These are phyloP conservation scores for Cladosporium sp. DNA, from an alignment of 2,329 filamentous ascomycete genomes.

Conservation along the genomic window DNA sequence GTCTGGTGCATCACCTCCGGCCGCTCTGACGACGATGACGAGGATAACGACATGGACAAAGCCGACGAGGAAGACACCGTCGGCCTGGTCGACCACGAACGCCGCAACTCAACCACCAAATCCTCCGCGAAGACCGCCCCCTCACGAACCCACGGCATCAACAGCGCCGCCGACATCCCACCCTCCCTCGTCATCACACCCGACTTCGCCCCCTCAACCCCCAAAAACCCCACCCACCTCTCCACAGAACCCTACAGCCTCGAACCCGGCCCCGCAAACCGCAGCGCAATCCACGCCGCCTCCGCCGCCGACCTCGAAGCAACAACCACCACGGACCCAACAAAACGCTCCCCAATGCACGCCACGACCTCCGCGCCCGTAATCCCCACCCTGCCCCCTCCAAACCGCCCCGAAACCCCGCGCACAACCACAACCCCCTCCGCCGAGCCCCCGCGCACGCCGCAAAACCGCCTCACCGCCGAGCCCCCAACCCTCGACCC, in stretches of 20 bases:
- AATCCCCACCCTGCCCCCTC: slow-evolving; percentile 14
- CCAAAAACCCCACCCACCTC: slow-evolving; percentile 16
- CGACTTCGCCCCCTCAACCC: slow-evolving; percentile 16
- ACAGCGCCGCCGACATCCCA: slow-evolving; percentile 3
- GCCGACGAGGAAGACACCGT: slow-evolving; percentile 36
- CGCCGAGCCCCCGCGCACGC: slow-evolving; percentile 8
- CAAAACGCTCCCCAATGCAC: slow-evolving; percentile 26
- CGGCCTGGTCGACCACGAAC: slow-evolving; percentile 36
- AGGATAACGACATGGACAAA: slow-evolving; percentile 29
- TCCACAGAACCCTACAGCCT: not conserved
- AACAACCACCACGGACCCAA: slow-evolving; percentile 14
- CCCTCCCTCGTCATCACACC: slow-evolving; percentile 21
- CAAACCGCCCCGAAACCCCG: slow-evolving; percentile 21
- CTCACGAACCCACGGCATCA: not conserved
- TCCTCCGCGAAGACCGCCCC: slow-evolving; percentile 2
- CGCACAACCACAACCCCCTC: slow-evolving; percentile 19
- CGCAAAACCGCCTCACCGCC: slow-evolving; percentile 8
- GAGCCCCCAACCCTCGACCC: slow-evolving; percentile 10
- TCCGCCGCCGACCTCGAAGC: slow-evolving; percentile 18
- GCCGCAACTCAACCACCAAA: not conserved
- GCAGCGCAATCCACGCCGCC: slow-evolving; percentile 26
- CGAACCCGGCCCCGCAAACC: slow-evolving; percentile 18
- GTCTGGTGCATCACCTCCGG: slow-evolving; percentile 97
- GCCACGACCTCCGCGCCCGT: slow-evolving; percentile 32
- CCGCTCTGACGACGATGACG: slow-evolving; percentile 57